Conservation (phyloP, 2,329 filamentous ascomycete genomes). For the Dothideomycetes sp. region DNA sequence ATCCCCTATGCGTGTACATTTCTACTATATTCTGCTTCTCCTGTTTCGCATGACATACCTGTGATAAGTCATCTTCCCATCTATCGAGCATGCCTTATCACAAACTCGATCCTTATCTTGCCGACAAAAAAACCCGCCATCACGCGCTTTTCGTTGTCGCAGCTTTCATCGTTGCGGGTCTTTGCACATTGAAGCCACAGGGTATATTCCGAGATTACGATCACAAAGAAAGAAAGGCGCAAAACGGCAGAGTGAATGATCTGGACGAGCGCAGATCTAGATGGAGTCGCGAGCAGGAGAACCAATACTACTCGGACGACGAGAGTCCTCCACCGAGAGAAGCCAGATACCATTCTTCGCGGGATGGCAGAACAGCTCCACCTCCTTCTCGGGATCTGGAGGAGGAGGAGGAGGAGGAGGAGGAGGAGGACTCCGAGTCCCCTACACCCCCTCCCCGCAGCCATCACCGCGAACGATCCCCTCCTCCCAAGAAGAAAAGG, state of each 20-base stretch:
- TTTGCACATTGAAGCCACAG: slow-evolving; percentile 24
- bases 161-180: slow-evolving; percentile 18
- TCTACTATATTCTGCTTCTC: too few relatives aligned
- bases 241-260: slow-evolving; percentile 14
- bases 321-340: slow-evolving; percentile 17
- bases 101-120: slow-evolving; percentile 13
- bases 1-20: too few relatives aligned
- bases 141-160: slow-evolving; percentile 20
- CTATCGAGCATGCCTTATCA: slow-evolving; percentile 13
- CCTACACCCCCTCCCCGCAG: slow-evolving; percentile 5
- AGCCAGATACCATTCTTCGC: slow-evolving; percentile 3
- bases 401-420: slow-evolving; percentile 1
- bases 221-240: slow-evolving; percentile 18
- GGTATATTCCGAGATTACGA: slow-evolving; percentile 25
- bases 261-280: slow-evolving; percentile 14
- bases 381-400: slow-evolving; percentile 1
- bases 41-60: too few relatives aligned
- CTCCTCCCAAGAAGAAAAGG: too few relatives aligned
- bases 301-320: slow-evolving; percentile 16
- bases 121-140: slow-evolving; percentile 21
- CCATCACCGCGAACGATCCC: slow-evolving; percentile 8
- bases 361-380: slow-evolving; percentile 6
- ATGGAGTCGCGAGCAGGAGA: slow-evolving; percentile 15
- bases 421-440: slow-evolving; percentile 2
- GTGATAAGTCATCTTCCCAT: too few relatives aligned